Evolutionary conservation across 306 rosid genomes (phyloP), one percentile per base, ranked within the genome.

Genomic region (Prosopis cineraria): DNA sequence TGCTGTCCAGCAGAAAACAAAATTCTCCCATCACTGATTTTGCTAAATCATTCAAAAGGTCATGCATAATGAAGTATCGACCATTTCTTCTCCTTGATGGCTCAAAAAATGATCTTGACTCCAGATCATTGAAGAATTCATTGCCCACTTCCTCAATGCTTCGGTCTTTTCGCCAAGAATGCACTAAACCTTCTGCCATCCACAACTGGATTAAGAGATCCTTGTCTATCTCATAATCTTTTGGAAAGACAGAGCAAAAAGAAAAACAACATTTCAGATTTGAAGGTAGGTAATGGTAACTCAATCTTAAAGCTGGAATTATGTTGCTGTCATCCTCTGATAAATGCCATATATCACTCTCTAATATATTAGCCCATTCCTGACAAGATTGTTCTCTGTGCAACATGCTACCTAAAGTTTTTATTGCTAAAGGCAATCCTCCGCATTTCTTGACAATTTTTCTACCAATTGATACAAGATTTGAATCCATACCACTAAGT

Each of bases 31-130:
- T 17, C 1, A 75, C 48, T 12, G 10, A 62, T 68, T 60, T 69
- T 19, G 77, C 73, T 39, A 75, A 53, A 30, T 68, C 80, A 47
- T 59, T 81, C 4, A 81, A 53, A 70, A 81, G 80, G 11, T n/a
- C n/a, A n/a, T n/a, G n/a, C n/a, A n/a, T n/a, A n/a, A n/a, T n/a
- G n/a, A n/a, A n/a, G n/a, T n/a, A 1, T 3, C 19, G 6, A 12
- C 5, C 2, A 1, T 58, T 3, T 2, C 1, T 2, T 24, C 0
- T 7, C 43, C n/a, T 53, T 22, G 62, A 53, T 7, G 14, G 30
- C 10, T 22, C 62, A 53, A 20, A 53, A 22, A 53, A 22, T 22
- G 62, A 22, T 27, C 30, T 53, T 20, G 62, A 53, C 62, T 2
- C 30, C 22, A 53, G 14, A 53, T 53, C 62, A 53, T 22, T 20